phyloP scores from a whole-genome alignment of 345 rosid species.

The Populus euphratica region DNA sequence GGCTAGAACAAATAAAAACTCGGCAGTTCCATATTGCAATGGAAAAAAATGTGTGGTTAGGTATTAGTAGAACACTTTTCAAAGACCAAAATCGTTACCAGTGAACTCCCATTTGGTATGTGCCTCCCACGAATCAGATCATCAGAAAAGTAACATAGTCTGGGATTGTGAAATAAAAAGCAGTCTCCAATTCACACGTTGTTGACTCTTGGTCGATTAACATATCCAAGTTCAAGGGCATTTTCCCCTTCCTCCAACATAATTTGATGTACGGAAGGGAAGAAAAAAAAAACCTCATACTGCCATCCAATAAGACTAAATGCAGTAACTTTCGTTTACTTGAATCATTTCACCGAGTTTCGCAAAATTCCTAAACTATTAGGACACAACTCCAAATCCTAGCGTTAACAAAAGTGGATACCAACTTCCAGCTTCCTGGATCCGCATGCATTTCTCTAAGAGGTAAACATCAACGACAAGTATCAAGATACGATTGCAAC shows the following conservation, averaged over 20 bases:
- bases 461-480: not conserved
- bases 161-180: conserved; percentile 26
- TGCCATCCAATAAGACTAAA: not conserved
- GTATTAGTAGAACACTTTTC: conserved; percentile 22
- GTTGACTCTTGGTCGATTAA: not conserved
- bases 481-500: not conserved
- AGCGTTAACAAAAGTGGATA: not conserved
- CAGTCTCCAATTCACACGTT: not conserved
- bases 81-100: conserved; percentile 19
- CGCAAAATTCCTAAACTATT: not conserved
- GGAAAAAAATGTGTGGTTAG: conserved; percentile 10
- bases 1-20: not conserved
- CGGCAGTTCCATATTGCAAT: not conserved
- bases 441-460: not conserved
- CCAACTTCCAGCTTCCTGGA: not conserved
- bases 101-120: conserved; percentile 24
- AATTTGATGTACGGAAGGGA: not conserved
- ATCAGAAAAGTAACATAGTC: conserved; percentile 25
- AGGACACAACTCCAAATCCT: not conserved
- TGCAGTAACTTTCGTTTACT: not conserved
- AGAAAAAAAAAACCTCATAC: not conserved
- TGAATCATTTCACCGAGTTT: not conserved
- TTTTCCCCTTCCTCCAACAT: not conserved
- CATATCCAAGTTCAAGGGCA: not conserved
- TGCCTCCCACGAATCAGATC: conserved; percentile 38